Evolutionary conservation across 257 asterid genomes (phyloP).

Genomic region (Solanum ahanhuiri): DNA sequence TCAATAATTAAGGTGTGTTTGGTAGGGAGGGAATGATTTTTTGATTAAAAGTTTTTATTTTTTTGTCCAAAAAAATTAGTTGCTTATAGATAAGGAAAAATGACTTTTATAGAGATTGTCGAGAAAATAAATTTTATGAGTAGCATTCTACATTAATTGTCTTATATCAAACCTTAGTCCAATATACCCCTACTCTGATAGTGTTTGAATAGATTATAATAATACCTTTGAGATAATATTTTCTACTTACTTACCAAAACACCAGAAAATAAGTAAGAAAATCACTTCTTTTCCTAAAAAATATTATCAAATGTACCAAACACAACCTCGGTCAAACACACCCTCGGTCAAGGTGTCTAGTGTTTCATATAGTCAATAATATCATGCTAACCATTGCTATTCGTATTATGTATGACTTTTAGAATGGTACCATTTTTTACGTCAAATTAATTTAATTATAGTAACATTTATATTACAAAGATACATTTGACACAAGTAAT

Average conservation of each 20-base stretch:
- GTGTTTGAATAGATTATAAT: neutral
- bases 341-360: neutral
- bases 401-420: neutral
- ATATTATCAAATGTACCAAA: too few relatives aligned
- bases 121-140: too few relatives aligned
- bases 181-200: neutral
- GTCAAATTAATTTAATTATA: neutral
- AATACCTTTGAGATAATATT: too few relatives aligned
- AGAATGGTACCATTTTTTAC: neutral
- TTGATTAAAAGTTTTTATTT: too few relatives aligned
- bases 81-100: neutral
- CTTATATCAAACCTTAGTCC: neutral
- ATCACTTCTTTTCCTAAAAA: fast-evolving
- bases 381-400: neutral
- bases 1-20: neutral
- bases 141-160: neutral
- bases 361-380: neutral
- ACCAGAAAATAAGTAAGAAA: fast-evolving
- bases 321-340: neutral
- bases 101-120: neutral
- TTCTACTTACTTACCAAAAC: neutral
- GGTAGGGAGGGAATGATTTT: neutral
- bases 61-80: neutral
- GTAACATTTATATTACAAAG: neutral
- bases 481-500: neutral